Evolutionary conservation across 306 rosid species (phyloP).

Genomic region (Amphicarpaea edgeworthii): DNA sequence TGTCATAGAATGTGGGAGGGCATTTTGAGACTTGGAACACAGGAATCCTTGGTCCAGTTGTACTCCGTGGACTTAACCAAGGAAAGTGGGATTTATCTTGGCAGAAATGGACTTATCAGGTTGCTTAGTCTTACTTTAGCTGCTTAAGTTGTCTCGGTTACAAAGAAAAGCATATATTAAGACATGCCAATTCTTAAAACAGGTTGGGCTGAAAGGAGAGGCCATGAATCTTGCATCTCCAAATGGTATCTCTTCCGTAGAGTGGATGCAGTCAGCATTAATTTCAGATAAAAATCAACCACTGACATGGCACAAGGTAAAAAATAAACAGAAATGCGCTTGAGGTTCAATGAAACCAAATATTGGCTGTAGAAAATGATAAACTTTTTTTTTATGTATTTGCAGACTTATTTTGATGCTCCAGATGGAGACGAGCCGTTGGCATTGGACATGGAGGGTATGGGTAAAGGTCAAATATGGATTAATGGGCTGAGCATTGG

Average conservation of each 20-base stretch:
- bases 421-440: constrained; percentile 92
- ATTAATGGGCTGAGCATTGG: constrained; percentile 92
- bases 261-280: constrained; percentile 81
- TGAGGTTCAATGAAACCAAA: constrained; percentile 20
- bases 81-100: constrained; percentile 95
- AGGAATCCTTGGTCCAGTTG: constrained; percentile 98
- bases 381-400: constrained; percentile 41
- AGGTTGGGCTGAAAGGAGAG: constrained; percentile 99
- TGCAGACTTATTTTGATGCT: constrained; percentile 79
- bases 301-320: constrained; percentile 98
- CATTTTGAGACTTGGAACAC: constrained; percentile 95
- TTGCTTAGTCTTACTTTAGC: constrained; percentile 45
- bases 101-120: constrained; percentile 99
- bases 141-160: neutral
- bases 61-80: constrained; percentile 87
- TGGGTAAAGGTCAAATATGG: constrained; percentile 99
- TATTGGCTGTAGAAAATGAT: constrained; percentile 12
- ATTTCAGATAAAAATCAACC: constrained; percentile 76
- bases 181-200: constrained; percentile 39
- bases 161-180: constrained; percentile 36
- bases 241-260: constrained; percentile 76
- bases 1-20: constrained; percentile 88
- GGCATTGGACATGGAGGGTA: constrained; percentile 94
- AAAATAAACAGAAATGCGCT: constrained; percentile 18
- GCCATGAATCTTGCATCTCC: constrained; percentile 91